phyloP scores from a whole-genome alignment of 139 green algal species.

The Desmodesmus armatus region DNA sequence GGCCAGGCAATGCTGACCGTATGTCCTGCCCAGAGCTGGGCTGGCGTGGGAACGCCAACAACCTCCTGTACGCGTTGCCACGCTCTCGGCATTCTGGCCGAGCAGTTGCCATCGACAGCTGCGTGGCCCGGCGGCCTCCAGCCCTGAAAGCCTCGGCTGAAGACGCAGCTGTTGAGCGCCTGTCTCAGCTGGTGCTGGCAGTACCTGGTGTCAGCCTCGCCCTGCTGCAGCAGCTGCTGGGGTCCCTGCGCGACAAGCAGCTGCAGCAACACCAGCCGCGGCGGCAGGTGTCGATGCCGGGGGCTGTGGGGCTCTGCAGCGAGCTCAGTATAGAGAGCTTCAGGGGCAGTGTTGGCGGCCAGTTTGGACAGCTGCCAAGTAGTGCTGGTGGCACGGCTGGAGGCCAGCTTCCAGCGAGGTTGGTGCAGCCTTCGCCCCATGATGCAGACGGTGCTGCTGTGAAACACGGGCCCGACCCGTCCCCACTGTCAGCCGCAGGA shows the following conservation, averaged over 20 bases:
- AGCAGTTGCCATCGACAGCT: conserved; percentile 84
- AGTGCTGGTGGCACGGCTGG: too few relatives aligned
- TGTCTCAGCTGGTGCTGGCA: conserved; percentile 69
- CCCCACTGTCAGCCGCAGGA: too few relatives aligned
- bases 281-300: too few relatives aligned
- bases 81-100: conserved; percentile 53
- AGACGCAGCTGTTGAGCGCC: conserved; percentile 78
- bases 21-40: conserved; percentile 76
- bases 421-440: too few relatives aligned
- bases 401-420: too few relatives aligned
- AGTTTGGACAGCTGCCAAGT: too few relatives aligned
- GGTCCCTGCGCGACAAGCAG: not conserved
- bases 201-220: conserved; percentile 26
- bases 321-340: too few relatives aligned
- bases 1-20: conserved; percentile 88
- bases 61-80: conserved; percentile 63
- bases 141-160: conserved; percentile 61
- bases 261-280: not conserved
- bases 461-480: too few relatives aligned
- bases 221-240: conserved; percentile 31
- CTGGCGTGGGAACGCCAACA: conserved; percentile 84
- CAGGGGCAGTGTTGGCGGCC: too few relatives aligned
- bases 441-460: too few relatives aligned
- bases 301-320: too few relatives aligned
- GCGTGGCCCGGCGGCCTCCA: conserved; percentile 81